These are phyloP conservation scores for Pilatotrama ljubarskyi DNA, from an alignment of 768 basidiomycete genomes.

Conservation along the genomic window DNA sequence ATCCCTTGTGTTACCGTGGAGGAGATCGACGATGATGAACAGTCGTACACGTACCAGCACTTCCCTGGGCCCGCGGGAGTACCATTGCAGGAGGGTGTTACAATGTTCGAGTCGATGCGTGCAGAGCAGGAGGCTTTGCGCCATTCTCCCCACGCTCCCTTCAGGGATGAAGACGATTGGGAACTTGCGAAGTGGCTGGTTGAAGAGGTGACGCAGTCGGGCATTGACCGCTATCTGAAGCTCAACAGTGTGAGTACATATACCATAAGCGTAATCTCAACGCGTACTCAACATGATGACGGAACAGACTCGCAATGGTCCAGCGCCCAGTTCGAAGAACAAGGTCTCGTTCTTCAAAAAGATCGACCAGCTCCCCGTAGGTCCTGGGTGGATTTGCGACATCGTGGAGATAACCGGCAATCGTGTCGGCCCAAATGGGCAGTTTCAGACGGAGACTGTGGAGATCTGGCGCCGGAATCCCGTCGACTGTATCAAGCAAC, in stretches of 20 bases:
- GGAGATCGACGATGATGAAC: not conserved
- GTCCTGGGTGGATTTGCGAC: conserved; percentile 7
- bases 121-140: not conserved
- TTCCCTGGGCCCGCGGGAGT: too few species aligned
- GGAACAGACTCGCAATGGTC: not conserved
- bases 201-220: not conserved
- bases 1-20: not conserved
- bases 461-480: conserved; percentile 17
- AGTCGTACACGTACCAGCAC: not conserved
- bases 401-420: conserved; percentile 3
- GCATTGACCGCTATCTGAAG: not conserved
- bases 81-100: too few species aligned
- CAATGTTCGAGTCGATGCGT: too few species aligned
- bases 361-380: conserved; percentile 4
- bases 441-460: not conserved
- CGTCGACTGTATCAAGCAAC: conserved; percentile 1
- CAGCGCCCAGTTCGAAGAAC: not conserved
- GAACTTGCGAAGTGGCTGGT: not conserved
- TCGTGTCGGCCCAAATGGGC: not conserved
- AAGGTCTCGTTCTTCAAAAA: not conserved
- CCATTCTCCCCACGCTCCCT: not conserved
- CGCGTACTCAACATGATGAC: not conserved
- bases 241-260: not conserved
- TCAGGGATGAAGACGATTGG: not conserved
- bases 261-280: not conserved